Evolutionary conservation across 192 early-diverging fungal species (phyloP), one percentile per base, ranked within the genome.

Genomic region (Lobosporangium transversale): DNA sequence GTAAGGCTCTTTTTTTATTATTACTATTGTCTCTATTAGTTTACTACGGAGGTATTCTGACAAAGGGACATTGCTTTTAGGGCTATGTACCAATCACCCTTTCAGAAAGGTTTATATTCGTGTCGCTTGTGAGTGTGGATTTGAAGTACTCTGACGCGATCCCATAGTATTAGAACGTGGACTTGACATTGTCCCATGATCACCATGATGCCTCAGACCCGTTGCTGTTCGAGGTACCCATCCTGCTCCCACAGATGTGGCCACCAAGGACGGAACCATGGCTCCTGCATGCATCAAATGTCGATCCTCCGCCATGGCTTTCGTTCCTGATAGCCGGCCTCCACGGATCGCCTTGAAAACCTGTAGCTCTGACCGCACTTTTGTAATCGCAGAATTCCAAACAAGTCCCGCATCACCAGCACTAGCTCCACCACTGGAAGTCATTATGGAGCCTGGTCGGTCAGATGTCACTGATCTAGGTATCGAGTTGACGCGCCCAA

Each of bases 301-400:
- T 15, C 42, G 47, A 1, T 24, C 68, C 17, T 20, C 57, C 9
- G 18, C 17, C 17, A 35, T 44, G 26, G 30, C 63, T 27, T 17
- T 21, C 14, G 56, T 42, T 26, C 42, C 30, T 7, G 37, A 53
- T 12, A 83, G 37, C 1, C 82, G 65, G 29, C 81, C 81, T 20
- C 82, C 82, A 48, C 82, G 79, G 36, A 83, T 30, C 1, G 82
- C 45, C 42, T 78, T 76, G 56, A 83, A 79, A 17, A 82, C 58
- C 1, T 45, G 50, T 4, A 85, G 49, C 20, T 82, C 68, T 11
- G 69, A 61, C 44, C 59, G 62, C 10, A 85, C 80, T 3, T 73
- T 68, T 0, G 62, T 70, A 26, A 79, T 69, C 6, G 84, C 75
- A 21, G 68, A 70, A 48, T 80, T 83, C 83, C 83, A 88, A 24